phyloP scores from a whole-genome alignment of 805 yeast genomes.

The Candida odintsovae region DNA sequence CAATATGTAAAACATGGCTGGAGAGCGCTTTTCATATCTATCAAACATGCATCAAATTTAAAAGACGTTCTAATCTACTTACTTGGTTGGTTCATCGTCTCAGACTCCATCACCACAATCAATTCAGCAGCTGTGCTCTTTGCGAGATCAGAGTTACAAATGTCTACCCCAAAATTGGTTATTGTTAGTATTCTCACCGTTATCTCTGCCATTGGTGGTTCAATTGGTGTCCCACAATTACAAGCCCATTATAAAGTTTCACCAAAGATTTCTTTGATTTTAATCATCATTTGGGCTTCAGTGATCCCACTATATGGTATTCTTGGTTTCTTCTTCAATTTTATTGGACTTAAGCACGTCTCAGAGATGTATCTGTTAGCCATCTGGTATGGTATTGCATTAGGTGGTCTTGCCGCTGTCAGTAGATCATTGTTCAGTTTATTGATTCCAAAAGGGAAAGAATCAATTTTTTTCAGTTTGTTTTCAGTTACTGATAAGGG shows the following conservation, averaged over 20 bases:
- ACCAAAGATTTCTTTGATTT: slow-evolving; percentile 44
- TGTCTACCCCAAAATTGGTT: slow-evolving; percentile 64
- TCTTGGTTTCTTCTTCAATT: slow-evolving; percentile 51
- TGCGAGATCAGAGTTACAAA: slow-evolving; percentile 62
- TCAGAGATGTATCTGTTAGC: slow-evolving; percentile 67
- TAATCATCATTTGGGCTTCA: slow-evolving; percentile 54
- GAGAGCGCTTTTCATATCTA: slow-evolving; percentile 47
- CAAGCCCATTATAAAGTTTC: slow-evolving; percentile 31
- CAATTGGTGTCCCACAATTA: slow-evolving; percentile 47
- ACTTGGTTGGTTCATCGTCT: slow-evolving; percentile 69
- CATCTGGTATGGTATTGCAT: slow-evolving; percentile 66
- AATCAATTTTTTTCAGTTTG: slow-evolving; percentile 68
- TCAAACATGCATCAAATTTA: slow-evolving; percentile 53
- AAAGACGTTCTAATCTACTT: slow-evolving; percentile 63
- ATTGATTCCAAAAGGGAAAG: slow-evolving; percentile 70
- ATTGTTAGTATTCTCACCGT: slow-evolving; percentile 61
- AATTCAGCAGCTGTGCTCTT: slow-evolving; percentile 75
- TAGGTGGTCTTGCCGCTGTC: slow-evolving; percentile 69
- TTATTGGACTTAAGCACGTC: slow-evolving; percentile 55
- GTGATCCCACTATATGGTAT: slow-evolving; percentile 70
- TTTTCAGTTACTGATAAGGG: slow-evolving; percentile 80
- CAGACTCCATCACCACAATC: slow-evolving; percentile 73
- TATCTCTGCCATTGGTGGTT: slow-evolving; percentile 62
- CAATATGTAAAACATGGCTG: slow-evolving; percentile 55
- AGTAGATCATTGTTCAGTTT: slow-evolving; percentile 64